A percentile compares a stretch with the other conserved stretches of the same genome.
phyloP scores from a whole-genome alignment of 1,139 yeast species.

The Candida sojae region DNA sequence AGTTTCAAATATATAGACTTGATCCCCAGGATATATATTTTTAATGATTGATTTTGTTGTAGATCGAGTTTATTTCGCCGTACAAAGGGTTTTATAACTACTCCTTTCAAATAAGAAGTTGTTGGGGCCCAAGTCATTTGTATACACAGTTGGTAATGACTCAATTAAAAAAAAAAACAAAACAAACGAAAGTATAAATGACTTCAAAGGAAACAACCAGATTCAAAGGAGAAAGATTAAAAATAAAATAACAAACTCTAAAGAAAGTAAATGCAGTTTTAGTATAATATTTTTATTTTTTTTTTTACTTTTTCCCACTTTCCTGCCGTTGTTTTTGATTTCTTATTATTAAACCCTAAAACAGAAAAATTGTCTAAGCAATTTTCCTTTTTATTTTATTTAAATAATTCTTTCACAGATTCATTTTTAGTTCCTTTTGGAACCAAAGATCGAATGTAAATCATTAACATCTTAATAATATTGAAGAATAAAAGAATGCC shows the following conservation, averaged over 20 bases:
- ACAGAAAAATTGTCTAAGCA: not conserved
- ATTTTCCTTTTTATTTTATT: not conserved
- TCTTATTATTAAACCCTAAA: not conserved
- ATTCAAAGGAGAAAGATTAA: no score
- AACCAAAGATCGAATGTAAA: constrained; percentile 1
- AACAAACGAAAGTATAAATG: not conserved
- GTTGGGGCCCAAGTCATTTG: constrained; percentile 39
- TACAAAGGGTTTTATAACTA: constrained; percentile 57
- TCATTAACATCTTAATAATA: not conserved
- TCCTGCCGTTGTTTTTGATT: not conserved
- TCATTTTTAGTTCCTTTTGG: not conserved
- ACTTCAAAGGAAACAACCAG: no score
- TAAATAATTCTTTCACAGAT: no score
- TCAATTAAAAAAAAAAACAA: not conserved
- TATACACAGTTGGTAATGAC: not conserved
- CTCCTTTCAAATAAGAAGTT: constrained; percentile 45
- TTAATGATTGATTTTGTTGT: constrained; percentile 40
- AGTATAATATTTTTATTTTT: not conserved
- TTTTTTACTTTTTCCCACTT: not conserved
- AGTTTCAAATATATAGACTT: constrained; percentile 74
- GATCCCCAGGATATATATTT: constrained; percentile 79
- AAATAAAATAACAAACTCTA: not conserved
- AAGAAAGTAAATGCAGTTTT: not conserved
- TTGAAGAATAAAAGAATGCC: not conserved
- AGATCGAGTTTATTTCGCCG: constrained; percentile 57